phyloP scores from a whole-genome alignment of 768 basidiomycete species.

The Sarcomyxa edulis region DNA sequence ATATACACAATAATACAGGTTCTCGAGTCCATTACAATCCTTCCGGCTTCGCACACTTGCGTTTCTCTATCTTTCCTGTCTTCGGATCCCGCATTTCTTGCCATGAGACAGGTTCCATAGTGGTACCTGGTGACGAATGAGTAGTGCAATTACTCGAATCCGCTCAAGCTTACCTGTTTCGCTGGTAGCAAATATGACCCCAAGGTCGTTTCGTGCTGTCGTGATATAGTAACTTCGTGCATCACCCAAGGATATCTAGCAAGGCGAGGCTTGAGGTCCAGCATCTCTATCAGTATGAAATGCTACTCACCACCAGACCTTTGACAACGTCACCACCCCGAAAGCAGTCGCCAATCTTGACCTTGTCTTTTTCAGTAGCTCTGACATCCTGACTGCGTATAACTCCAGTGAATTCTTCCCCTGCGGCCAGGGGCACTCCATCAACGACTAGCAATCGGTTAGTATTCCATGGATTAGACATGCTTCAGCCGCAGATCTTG shows the following conservation, averaged over 20 bases:
- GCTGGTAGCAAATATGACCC: slow-evolving; percentile 87
- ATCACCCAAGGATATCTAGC: slow-evolving; percentile 86
- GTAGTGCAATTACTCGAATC: neutral
- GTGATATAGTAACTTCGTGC: slow-evolving; percentile 90
- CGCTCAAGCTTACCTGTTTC: slow-evolving; percentile 59
- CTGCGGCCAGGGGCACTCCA: slow-evolving; percentile 71
- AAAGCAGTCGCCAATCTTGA: slow-evolving; percentile 89
- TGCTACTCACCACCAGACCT: slow-evolving; percentile 68
- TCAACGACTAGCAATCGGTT: no score
- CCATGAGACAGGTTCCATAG: slow-evolving; percentile 86
- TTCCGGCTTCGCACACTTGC: slow-evolving; percentile 86
- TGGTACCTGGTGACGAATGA: slow-evolving; percentile 45
- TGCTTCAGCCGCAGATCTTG: no score
- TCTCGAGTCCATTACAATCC: slow-evolving; percentile 31
- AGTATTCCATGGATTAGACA: no score
- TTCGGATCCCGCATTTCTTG: slow-evolving; percentile 86
- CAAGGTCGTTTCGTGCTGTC: slow-evolving; percentile 85
- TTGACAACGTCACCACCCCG: slow-evolving; percentile 88
- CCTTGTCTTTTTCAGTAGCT: slow-evolving; percentile 84
- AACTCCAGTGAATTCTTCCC: slow-evolving; percentile 87
- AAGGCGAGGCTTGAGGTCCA: neutral
- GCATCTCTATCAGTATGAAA: neutral
- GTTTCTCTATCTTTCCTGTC: slow-evolving; percentile 72
- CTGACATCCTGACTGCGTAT: slow-evolving; percentile 86
- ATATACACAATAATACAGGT: slow-evolving; percentile 2